Evolutionary conservation across 2,329 filamentous ascomycete genomes (phyloP), one percentile per base, ranked within the genome.

Genomic region (Aspergillus sp.): DNA sequence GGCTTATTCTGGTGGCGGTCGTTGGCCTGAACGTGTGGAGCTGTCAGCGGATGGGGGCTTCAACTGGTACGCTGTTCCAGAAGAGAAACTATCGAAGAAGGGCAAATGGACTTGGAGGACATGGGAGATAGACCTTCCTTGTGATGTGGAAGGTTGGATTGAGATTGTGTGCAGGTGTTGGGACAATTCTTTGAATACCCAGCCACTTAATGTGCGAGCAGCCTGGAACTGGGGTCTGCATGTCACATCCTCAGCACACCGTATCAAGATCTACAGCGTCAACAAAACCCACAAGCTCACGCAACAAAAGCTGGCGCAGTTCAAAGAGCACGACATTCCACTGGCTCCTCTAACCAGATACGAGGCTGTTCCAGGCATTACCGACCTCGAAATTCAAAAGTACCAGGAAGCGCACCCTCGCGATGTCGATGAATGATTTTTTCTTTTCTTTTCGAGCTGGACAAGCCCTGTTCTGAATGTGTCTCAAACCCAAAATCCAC

Each of bases 51-150:
- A 86, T 51, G 82, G 83, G 0, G 82, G 83, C 0, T 77, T 73
- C 50, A 74, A 73, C 10, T 86, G 82, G 82, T 85, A 85, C 48
- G 69, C 75, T 7, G 78, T 85, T 0, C 82, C 82, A 0, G 65
- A 67, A 1, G 74, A 82, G 39, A 80, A 83, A 2, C 48, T 87
- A 47, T 79, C 75, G 3, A 72, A 70, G 49, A 88, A 87, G 62
- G 75, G 79, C 39, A 79, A 73, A 38, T 80, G 77, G 54, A 75
- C 79, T 0, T 88, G 83, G 84, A 67, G 83, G 9, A 73, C 73
- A 0, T 88, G 83, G 84, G 69, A 78, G 44, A 72, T 75, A 1
- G 77, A 83, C 1, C 54, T 87, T 1, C 83, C 83, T 0, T 78
- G 79, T 45, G 79, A 82, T 38, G 74, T 73, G 1, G 79, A 82